Conservation (phyloP, 2,329 filamentous ascomycete species). For the Neofusicoccum umdonicola region DNA sequence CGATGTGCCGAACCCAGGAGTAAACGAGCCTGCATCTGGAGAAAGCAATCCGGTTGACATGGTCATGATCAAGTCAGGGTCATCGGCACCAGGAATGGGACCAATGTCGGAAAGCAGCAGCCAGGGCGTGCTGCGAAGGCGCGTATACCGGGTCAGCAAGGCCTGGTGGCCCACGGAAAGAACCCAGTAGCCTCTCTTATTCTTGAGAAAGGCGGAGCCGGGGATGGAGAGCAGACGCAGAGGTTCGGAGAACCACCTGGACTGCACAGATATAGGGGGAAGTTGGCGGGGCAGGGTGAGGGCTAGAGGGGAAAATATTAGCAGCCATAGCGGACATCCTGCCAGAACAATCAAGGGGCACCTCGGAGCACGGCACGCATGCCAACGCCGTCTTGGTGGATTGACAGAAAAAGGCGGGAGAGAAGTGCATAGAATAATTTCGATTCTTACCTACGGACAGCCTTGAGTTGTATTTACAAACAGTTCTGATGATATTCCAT, state of each 20-base stretch:
- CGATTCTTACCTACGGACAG: slow-evolving; percentile 74
- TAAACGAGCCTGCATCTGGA: slow-evolving; percentile 42
- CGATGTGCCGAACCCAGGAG: slow-evolving; percentile 28
- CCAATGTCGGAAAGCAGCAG: slow-evolving; percentile 59
- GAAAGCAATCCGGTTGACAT: slow-evolving; percentile 36
- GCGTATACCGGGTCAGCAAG: slow-evolving; percentile 57
- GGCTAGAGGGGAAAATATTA: slow-evolving; percentile 38
- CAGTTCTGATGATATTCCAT: slow-evolving; percentile 82
- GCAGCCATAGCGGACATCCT: background rate
- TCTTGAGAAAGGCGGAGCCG: slow-evolving; percentile 54
- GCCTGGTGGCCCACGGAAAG: slow-evolving; percentile 58
- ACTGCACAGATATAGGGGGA: slow-evolving; percentile 56
- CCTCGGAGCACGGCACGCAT: background rate
- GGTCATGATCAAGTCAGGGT: slow-evolving; percentile 37
- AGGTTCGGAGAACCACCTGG: slow-evolving; percentile 64
- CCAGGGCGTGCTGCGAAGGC: slow-evolving; percentile 58
- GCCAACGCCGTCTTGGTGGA: background rate
- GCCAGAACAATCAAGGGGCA: background rate
- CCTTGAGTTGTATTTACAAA: slow-evolving; percentile 80
- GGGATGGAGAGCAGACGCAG: slow-evolving; percentile 56
- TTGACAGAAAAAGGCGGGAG: background rate
- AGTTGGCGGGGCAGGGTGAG: slow-evolving; percentile 59
- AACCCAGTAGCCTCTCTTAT: slow-evolving; percentile 58
- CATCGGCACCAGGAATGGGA: slow-evolving; percentile 50
- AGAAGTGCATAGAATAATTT: slow-evolving; percentile 7